Percentiles rank a stretch among this genome's conserved stretches.
Evolutionary conservation across 768 basidiomycete genomes (phyloP).

Genomic region (Kwoniella newhampshirensis): DNA sequence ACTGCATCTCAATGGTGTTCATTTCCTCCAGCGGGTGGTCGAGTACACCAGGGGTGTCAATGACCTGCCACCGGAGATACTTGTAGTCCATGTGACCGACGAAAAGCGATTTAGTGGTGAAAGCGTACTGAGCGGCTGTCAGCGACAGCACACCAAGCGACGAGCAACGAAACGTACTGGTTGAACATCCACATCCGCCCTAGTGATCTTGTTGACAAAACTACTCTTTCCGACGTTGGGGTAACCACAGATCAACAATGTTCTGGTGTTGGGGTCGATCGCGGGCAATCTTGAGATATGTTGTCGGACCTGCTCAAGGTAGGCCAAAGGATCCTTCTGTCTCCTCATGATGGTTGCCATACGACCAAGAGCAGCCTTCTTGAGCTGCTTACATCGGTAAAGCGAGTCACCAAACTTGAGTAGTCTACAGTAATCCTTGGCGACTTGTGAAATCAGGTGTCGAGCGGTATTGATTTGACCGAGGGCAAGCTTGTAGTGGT

Average conservation of each 20-base stretch:
- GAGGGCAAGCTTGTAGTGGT: slow-evolving; percentile 97
- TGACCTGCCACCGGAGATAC: slow-evolving; percentile 99
- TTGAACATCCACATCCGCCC: slow-evolving; percentile 98
- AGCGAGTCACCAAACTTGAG: slow-evolving; percentile 97
- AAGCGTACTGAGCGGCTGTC: slow-evolving; percentile 65
- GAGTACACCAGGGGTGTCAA: slow-evolving; percentile 96
- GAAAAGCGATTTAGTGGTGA: slow-evolving; percentile 97
- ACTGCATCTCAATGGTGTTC: slow-evolving; percentile 99
- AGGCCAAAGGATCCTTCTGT: slow-evolving; percentile 97
- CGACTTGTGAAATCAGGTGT: slow-evolving; percentile 94
- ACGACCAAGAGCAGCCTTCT: slow-evolving; percentile 93
- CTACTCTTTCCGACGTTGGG: slow-evolving; percentile 99
- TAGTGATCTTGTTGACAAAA: slow-evolving; percentile 99
- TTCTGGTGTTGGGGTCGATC: slow-evolving; percentile 97
- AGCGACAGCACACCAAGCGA: background rate
- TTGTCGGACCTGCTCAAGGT: slow-evolving; percentile 98
- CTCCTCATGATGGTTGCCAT: slow-evolving; percentile 99
- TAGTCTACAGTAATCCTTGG: slow-evolving; percentile 93
- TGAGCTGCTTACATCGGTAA: slow-evolving; percentile 98
- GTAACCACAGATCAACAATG: slow-evolving; percentile 95
- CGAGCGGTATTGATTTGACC: slow-evolving; percentile 93
- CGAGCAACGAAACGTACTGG: slow-evolving; percentile 57
- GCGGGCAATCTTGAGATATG: slow-evolving; percentile 97
- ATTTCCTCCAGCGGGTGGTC: slow-evolving; percentile 99
- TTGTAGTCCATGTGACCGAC: slow-evolving; percentile 99